Conservation (phyloP, 345 rosid genomes). For the Citrus maxima region DNA sequence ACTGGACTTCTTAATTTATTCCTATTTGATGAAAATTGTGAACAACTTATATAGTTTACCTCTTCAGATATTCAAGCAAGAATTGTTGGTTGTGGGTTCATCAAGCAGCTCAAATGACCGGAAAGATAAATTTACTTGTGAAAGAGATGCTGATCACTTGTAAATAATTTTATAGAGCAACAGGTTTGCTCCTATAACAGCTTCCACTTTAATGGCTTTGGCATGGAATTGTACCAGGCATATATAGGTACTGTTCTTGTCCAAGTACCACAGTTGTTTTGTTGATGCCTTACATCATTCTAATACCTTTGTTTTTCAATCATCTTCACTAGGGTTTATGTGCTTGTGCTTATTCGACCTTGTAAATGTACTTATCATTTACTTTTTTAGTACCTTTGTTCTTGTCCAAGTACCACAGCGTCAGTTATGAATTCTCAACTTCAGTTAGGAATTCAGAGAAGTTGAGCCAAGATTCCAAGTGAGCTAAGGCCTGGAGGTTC, state of each 20-base stretch:
- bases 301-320: background rate
- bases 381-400: too few species aligned
- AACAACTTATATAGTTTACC: background rate
- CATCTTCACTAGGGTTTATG: background rate
- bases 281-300: background rate
- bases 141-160: background rate
- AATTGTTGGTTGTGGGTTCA: slow-evolving; percentile 28
- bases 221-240: background rate
- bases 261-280: background rate
- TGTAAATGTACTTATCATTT: background rate
- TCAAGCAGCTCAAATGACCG: slow-evolving; percentile 11
- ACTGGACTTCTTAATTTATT: too few species aligned
- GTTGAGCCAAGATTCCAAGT: background rate
- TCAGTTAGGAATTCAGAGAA: background rate
- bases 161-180: background rate
- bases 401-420: too few species aligned
- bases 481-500: background rate
- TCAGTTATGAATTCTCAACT: background rate
- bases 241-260: background rate
- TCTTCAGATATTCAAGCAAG: slow-evolving; percentile 42
- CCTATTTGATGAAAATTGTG: background rate
- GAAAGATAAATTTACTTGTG: slow-evolving; percentile 11
- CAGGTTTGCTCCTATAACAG: background rate
- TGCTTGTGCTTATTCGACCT: background rate
- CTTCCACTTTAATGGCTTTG: background rate